A percentile compares a stretch with the other conserved stretches of the same genome.
phyloP scores from a whole-genome alignment of 345 rosid genomes.

The Gossypium stocksii region DNA sequence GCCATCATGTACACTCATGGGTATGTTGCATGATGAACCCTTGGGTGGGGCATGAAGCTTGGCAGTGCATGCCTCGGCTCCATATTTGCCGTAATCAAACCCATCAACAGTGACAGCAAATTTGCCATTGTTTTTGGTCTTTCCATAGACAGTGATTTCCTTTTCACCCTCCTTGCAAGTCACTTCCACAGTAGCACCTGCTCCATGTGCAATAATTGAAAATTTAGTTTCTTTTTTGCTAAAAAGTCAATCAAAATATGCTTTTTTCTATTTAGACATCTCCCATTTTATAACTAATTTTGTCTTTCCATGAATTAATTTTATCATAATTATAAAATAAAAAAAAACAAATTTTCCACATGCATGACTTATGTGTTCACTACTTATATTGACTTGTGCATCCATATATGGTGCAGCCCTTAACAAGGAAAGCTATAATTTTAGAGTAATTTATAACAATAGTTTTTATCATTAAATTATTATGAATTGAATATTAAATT shows the following conservation, averaged over 20 bases:
- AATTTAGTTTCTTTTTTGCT: not conserved
- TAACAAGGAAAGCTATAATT: too few relatives aligned
- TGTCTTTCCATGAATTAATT: not conserved
- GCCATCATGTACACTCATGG: constrained; percentile 34
- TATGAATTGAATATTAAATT: not conserved
- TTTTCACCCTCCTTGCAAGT: constrained; percentile 46
- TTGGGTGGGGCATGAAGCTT: constrained; percentile 42
- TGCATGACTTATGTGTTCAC: too few relatives aligned
- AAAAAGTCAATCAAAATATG: not conserved
- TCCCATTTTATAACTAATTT: not conserved
- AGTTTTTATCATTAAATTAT: not conserved
- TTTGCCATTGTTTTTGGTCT: constrained; percentile 51
- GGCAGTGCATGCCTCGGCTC: constrained; percentile 41
- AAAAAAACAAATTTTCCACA: too few relatives aligned
- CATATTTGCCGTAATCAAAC: constrained; percentile 41
- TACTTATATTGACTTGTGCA: too few relatives aligned
- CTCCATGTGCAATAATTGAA: not conserved
- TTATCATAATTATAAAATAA: too few relatives aligned
- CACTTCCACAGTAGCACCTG: constrained; percentile 56
- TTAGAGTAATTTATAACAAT: too few relatives aligned
- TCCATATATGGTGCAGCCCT: too few relatives aligned
- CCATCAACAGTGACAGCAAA: constrained; percentile 42
- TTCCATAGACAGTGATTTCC: constrained; percentile 39
- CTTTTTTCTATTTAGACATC: not conserved
- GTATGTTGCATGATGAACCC: constrained; percentile 43